Percentiles rank a stretch among this genome's conserved stretches.
Conservation (phyloP, 75 land plant species). For the Pinus tabuliformis region DNA sequence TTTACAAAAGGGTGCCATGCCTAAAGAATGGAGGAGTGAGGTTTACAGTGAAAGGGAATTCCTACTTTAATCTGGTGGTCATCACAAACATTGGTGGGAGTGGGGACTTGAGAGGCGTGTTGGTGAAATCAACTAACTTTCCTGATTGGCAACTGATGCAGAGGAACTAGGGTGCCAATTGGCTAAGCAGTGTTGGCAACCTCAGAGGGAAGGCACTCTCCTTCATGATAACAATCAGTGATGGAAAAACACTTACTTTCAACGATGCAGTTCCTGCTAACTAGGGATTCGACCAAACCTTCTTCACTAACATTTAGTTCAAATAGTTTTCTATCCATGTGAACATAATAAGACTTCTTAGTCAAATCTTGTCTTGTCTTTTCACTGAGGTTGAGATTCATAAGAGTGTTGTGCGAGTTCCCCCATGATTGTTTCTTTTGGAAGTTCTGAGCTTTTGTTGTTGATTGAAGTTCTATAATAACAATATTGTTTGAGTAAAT, state of each 20-base stretch:
- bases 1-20: constrained; percentile 7
- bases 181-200: constrained; percentile 3
- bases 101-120: constrained; percentile 15
- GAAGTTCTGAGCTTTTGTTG: too few species aligned
- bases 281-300: constrained; percentile 21
- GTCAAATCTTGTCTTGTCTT: too few species aligned
- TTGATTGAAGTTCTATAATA: too few species aligned
- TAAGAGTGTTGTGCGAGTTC: too few species aligned
- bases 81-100: constrained; percentile 13
- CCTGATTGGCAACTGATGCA: constrained; percentile 4
- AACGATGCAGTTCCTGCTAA: background rate
- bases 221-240: constrained; percentile 9
- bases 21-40: constrained; percentile 7
- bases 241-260: constrained; percentile 8
- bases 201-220: constrained; percentile 17
- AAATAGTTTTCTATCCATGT: too few species aligned
- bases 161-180: constrained; percentile 15
- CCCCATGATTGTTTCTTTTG: too few species aligned
- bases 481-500: too few species aligned
- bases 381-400: too few species aligned
- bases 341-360: too few species aligned
- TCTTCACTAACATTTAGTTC: too few species aligned
- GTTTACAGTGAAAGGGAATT: background rate
- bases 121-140: constrained; percentile 7
- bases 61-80: constrained; percentile 12